Base-by-base conservation (phyloP, 805 yeast genomes). In the Kodamaea hsintzibuensis region DNA sequence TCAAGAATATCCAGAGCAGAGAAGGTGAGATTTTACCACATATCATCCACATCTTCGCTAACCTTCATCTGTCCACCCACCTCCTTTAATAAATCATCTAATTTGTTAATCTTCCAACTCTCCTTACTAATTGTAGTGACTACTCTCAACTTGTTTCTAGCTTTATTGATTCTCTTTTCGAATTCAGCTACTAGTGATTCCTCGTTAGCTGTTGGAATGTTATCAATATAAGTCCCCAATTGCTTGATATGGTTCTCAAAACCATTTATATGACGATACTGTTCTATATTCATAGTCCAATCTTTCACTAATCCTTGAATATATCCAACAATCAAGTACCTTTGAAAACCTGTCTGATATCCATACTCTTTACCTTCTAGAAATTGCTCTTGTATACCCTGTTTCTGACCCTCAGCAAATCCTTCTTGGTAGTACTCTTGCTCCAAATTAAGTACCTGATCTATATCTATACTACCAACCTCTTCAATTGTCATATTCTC, bases 291-390 rank as follows among this genome's bases (percentile, higher is more conserved):
- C 7, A 49, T 37, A 16, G 63, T 49, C 77, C 84, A 70, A 7
- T 69, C 64, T 13, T 70, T 68, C 17, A 81, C 64, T 42, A 85
- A 61, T 14, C 88, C 85, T 52, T 77, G 65, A 40, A 87, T 75
- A 53, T 88, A 85, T 0, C 98, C 98, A 0, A 91, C 65, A 0
- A 89, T 64, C 1, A 89, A 59, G 61, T 82, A 86, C 55, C 89
- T 70, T 67, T 88, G 95, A 61, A 83, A 87, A 0, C 90, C 91
- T 0, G 88, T 85, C 64, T 88, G 95, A 43, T 84, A 77, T 0
- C 98, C 98, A 59, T 84, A 85, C 63, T 89, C 91, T 63, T 86
- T 87, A 0, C 97, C 98, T 65, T 91, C 97, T 1, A 76, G 58
- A 50, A 70, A 76, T 47, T 91, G 91, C 43, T 83, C 80, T 47